Percentiles rank a stretch among this genome's conserved stretches.
Conservation (phyloP, 768 basidiomycete species). For the Rhodosporidiobolus odoratus region DNA sequence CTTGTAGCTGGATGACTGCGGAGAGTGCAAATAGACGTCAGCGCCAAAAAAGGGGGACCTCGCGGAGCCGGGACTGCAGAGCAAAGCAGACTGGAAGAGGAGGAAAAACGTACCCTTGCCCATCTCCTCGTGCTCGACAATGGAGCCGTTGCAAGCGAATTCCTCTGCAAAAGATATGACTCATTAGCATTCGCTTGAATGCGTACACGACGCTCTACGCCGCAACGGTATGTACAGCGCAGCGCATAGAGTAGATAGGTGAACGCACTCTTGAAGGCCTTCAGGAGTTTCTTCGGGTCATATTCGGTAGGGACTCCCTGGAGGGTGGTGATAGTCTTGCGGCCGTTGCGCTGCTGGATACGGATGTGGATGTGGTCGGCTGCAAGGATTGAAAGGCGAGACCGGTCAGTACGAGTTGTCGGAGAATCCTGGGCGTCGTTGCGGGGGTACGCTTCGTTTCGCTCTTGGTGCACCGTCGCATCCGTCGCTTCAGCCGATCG, state of each 20-base stretch:
- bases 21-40: not conserved
- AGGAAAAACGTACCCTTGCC: conserved; percentile 55
- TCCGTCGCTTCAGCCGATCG: too few species aligned
- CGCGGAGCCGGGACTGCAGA: too few species aligned
- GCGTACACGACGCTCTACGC: too few species aligned
- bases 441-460: too few species aligned
- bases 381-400: not conserved
- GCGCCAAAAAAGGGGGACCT: not conserved
- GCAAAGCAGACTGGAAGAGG: not conserved
- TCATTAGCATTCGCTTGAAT: too few species aligned
- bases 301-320: conserved; percentile 95
- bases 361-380: conserved; percentile 81
- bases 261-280: conserved; percentile 90
- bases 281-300: conserved; percentile 94
- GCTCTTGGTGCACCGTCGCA: too few species aligned
- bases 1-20: conserved; percentile 89
- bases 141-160: conserved; percentile 66
- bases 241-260: not conserved
- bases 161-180: too few species aligned
- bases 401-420: not conserved
- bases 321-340: conserved; percentile 95
- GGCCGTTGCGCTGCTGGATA: conserved; percentile 97
- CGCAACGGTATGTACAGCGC: too few species aligned
- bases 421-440: not conserved
- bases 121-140: conserved; percentile 91